Base-by-base conservation (phyloP, 805 yeast species). In the Spathaspora boniae region DNA sequence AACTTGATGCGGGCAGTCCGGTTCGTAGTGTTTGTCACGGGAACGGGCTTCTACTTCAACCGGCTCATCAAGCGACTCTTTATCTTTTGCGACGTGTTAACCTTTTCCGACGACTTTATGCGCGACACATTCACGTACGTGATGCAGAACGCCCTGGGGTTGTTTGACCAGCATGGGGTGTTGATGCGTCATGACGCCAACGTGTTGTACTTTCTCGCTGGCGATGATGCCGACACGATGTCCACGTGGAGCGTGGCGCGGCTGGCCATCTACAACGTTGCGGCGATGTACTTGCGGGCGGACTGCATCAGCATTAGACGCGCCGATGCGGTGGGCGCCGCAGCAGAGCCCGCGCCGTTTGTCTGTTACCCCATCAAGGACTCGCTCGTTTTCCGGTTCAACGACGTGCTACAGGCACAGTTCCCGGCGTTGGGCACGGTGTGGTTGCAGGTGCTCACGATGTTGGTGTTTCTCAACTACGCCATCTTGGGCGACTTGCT, bases 101-200 rank as follows among this genome's bases (percentile, higher is more conserved):
- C 67, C 2, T 61, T 50, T 34, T 51, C 63, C n/a, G 43, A 45
- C 14, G 55, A 51, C 29, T 54, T 53, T 29, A 38, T 57, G 21
- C 27, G 39, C 17, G 68, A 63, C 36, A 41, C 53, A n/a, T 25
- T 51, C 35, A 58, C 67, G 5, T 63, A 42, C 38, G 27, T 54
- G 3, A 32, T 56, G 11, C 41, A 53, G 14, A 44, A 56, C 40
- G 38, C 45, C 31, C 34, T 35, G 2, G n/a, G 17, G 9, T 32
- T 58, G 8, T 14, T 50, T 16, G 30, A 33, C 19, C 33, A 53
- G 21, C 36, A 44, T 28, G 26, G 29, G 16, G 28, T 34, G 12
- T 37, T 47, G 11, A 18, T 20, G 12, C 26, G 8, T 6, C 41
- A 47, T 31, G 29, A 40, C 4, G 42, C 43, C 6, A 36, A 40